Percentiles rank a stretch among this genome's conserved stretches.
These are phyloP conservation scores for Lotmaria passim DNA, from an alignment of 208 protist genomes.

Conservation along the genomic window DNA sequence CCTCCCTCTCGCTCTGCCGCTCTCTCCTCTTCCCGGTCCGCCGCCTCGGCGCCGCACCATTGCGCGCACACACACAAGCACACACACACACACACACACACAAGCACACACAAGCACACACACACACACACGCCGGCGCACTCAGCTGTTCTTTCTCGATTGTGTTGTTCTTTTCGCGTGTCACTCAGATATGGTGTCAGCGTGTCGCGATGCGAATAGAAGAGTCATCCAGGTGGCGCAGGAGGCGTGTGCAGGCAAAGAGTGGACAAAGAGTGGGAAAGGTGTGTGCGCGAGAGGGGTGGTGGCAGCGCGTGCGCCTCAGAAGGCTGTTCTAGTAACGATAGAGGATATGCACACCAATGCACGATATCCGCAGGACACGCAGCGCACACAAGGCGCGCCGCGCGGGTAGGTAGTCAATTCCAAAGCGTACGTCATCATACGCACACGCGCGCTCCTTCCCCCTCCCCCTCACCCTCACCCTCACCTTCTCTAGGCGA, in stretches of 20 bases:
- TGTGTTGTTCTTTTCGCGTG: conserved; percentile 53
- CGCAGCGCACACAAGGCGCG: conserved; percentile 12
- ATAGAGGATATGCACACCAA: conserved; percentile 33
- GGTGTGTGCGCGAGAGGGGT: background rate
- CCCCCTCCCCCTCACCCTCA: conserved; percentile 42
- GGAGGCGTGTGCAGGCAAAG: background rate
- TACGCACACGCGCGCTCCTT: conserved; percentile 66
- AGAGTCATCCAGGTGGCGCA: conserved; percentile 24
- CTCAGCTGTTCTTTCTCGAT: conserved; percentile 70
- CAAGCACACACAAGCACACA: conserved; percentile 1
- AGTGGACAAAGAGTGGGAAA: background rate
- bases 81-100: too few species aligned
- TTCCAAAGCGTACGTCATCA: conserved; percentile 33
- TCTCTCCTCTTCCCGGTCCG: background rate
- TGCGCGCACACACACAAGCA: too few species aligned
- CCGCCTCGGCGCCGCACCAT: background rate
- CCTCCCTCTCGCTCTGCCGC: background rate
- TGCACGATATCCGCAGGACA: conserved; percentile 29
- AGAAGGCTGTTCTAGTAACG: conserved; percentile 22
- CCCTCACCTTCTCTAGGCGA: conserved; percentile 15
- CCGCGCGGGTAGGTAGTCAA: conserved; percentile 26
- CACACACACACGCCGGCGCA: conserved; percentile 6
- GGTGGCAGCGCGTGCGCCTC: conserved; percentile 23
- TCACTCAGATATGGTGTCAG: conserved; percentile 58
- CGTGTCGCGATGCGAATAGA: conserved; percentile 41